phyloP scores from a whole-genome alignment of 1,284 basidiomycete species.

The Entoloma clypeatum region DNA sequence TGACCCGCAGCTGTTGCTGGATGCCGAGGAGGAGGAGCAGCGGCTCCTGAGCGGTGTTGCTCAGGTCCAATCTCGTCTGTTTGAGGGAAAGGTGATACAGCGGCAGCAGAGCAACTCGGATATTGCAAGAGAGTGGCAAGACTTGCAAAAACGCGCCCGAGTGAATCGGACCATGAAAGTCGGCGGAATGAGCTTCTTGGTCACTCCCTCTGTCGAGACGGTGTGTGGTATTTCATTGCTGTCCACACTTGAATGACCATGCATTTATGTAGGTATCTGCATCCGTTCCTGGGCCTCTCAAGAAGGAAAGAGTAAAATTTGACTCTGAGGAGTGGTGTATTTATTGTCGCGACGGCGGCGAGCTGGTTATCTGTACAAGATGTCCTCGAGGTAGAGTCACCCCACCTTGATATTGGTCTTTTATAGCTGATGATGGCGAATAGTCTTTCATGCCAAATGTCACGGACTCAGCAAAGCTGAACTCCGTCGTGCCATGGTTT shows the following conservation, averaged over 20 bases:
- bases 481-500: slow-evolving; percentile 18
- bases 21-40: slow-evolving; percentile 55
- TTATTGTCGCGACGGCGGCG: slow-evolving; percentile 55
- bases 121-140: slow-evolving; percentile 43
- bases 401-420: neutral
- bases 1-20: slow-evolving; percentile 33
- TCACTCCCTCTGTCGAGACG: slow-evolving; percentile 29
- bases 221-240: slow-evolving; percentile 22
- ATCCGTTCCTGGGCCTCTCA: slow-evolving; percentile 13
- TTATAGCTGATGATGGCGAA: slow-evolving; percentile 1
- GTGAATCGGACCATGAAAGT: slow-evolving; percentile 38
- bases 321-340: slow-evolving; percentile 56
- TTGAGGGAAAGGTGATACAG: slow-evolving; percentile 49
- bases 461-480: slow-evolving; percentile 34
- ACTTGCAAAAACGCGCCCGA: slow-evolving; percentile 41
- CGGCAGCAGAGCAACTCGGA: slow-evolving; percentile 36
- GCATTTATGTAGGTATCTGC: slow-evolving; percentile 5
- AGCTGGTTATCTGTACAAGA: slow-evolving; percentile 41
- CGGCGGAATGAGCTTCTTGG: slow-evolving; percentile 44
- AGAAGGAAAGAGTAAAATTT: slow-evolving; percentile 32
- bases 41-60: slow-evolving; percentile 49
- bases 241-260: neutral
- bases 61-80: slow-evolving; percentile 53
- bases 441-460: slow-evolving; percentile 53
- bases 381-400: slow-evolving; percentile 49